Conservation (phyloP, 352 stramenopile genomes). For the Pythium myriotylum region DNA sequence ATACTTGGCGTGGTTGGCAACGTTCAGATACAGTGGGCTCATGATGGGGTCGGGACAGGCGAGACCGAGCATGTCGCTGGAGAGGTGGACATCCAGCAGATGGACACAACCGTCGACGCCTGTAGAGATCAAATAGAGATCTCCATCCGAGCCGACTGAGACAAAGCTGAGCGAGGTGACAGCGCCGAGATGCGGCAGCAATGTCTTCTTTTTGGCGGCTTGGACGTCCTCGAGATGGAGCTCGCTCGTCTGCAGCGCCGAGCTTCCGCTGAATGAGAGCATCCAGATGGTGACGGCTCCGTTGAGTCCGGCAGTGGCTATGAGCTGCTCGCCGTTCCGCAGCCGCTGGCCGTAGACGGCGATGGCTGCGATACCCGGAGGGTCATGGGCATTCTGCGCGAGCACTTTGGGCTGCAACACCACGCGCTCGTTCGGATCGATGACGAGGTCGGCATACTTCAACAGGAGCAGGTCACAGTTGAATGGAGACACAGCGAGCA, state of each 20-base stretch:
- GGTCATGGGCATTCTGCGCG: conserved; percentile 50
- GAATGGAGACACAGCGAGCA: conserved; percentile 45
- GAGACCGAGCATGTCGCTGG: conserved; percentile 27
- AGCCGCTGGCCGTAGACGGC: conserved; percentile 48
- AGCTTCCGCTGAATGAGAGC: conserved; percentile 38
- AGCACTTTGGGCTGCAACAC: conserved; percentile 56
- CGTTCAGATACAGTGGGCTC: conserved; percentile 62
- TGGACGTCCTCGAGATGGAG: conserved; percentile 66
- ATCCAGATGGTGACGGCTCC: conserved; percentile 72
- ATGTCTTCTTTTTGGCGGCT: conserved; percentile 68
- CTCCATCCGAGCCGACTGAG: conserved; percentile 30
- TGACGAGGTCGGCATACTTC: conserved; percentile 55
- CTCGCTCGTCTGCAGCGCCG: conserved; percentile 16
- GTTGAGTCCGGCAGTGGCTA: conserved; percentile 68
- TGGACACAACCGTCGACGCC: conserved; percentile 69
- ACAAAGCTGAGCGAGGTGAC: conserved; percentile 68
- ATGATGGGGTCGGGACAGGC: conserved; percentile 27
- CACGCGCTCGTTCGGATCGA: conserved; percentile 53
- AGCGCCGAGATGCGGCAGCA: conserved; percentile 52
- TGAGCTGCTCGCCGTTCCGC: conserved; percentile 50
- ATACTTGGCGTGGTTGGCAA: conserved; percentile 75
- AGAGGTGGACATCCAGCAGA: conserved; percentile 60
- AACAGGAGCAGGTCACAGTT: conserved; percentile 48
- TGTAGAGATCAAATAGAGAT: conserved; percentile 60
- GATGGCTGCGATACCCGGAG: conserved; percentile 48